Evolutionary conservation across 2,329 filamentous ascomycete genomes (phyloP).

Genomic region (Aureobasidium sp.): DNA sequence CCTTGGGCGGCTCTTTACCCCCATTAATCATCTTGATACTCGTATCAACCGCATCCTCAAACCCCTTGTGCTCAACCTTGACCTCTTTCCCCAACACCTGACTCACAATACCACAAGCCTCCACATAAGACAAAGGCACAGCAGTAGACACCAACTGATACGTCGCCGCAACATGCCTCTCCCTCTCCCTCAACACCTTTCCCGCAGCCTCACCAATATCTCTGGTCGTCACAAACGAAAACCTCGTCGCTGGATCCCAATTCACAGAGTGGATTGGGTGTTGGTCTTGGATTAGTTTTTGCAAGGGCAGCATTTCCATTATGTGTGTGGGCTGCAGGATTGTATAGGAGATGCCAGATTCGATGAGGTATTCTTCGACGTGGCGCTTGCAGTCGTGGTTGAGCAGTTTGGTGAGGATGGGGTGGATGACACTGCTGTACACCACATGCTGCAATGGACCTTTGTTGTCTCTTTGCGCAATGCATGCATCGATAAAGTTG

Average conservation of each 20-base stretch:
- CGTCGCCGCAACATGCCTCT: constrained; percentile 26
- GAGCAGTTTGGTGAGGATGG: constrained; percentile 30
- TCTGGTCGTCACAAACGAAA: constrained; percentile 24
- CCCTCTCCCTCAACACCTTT: constrained; percentile 22
- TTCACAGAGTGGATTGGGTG: constrained; percentile 20
- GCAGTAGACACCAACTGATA: constrained; percentile 25
- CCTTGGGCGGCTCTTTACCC: constrained; percentile 4
- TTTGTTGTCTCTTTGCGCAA: constrained; percentile 19
- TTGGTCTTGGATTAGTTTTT: constrained; percentile 20
- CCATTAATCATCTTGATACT: constrained; percentile 18
- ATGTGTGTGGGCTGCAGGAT: constrained; percentile 32
- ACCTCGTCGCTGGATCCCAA: constrained; percentile 22
- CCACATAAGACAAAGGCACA: constrained; percentile 18
- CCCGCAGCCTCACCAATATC: constrained; percentile 26
- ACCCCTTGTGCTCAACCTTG: constrained; percentile 19
- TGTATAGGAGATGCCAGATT: constrained; percentile 30
- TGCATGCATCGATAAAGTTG: constrained; percentile 33
- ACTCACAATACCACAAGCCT: constrained; percentile 20
- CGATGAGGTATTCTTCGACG: constrained; percentile 32
- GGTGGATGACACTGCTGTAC: constrained; percentile 29
- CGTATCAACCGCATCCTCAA: constrained; percentile 20
- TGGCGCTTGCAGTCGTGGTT: constrained; percentile 33
- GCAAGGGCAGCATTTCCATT: constrained; percentile 28
- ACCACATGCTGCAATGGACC: constrained; percentile 31
- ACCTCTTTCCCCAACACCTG: constrained; percentile 25